Evolutionary conservation across 192 early-diverging fungal species (phyloP).

Genomic region (Lobosporangium transversale): DNA sequence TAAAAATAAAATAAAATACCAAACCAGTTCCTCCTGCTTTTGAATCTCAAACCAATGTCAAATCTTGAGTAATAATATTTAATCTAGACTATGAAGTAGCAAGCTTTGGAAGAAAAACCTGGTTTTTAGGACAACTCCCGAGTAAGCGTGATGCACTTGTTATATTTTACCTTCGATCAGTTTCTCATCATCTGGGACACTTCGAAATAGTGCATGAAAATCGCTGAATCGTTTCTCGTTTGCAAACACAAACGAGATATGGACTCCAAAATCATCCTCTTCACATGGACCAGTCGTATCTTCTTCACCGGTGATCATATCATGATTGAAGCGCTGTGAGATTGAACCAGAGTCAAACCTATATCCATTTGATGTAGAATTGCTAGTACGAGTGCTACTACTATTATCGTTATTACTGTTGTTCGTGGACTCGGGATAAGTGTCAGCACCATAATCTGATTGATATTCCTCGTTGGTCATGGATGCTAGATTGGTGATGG

Average conservation of each 20-base stretch:
- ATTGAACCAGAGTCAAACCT: background rate
- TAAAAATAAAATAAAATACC: background rate
- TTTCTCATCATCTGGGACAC: constrained; percentile 64
- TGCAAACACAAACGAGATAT: constrained; percentile 47
- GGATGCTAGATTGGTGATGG: background rate
- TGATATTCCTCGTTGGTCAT: constrained; percentile 2
- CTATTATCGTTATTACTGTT: background rate
- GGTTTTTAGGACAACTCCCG: too few species aligned
- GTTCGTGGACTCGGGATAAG: background rate
- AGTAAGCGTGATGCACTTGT: background rate
- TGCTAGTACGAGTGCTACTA: background rate
- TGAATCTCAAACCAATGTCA: too few species aligned
- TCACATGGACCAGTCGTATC: background rate
- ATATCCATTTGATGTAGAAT: background rate
- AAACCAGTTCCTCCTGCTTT: constrained; percentile 16
- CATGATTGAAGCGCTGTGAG: background rate
- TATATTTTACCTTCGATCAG: constrained; percentile 61
- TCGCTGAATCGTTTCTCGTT: constrained; percentile 60
- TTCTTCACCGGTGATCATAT: background rate
- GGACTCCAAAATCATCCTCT: constrained; percentile 17
- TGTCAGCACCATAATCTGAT: background rate
- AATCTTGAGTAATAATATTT: too few species aligned
- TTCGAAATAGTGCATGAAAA: constrained; percentile 65
- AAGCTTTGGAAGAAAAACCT: too few species aligned
- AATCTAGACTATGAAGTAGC: too few species aligned